phyloP scores from a whole-genome alignment of 1,284 basidiomycete species.

The Ceratobasidium papillatum region DNA sequence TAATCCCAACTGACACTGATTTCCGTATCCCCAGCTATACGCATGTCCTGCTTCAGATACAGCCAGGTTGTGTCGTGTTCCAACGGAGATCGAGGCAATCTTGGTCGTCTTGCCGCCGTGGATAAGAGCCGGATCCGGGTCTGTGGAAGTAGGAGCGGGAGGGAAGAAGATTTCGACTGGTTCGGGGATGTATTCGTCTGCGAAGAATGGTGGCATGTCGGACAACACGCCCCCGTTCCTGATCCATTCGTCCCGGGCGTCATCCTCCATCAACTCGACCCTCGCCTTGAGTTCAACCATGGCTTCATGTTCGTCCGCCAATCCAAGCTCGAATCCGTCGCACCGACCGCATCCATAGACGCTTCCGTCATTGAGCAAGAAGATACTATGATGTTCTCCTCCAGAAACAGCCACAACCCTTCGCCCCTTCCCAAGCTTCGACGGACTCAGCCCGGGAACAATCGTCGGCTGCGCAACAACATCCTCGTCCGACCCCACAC shows the following conservation, averaged over 20 bases:
- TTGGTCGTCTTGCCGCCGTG: conserved; percentile 51
- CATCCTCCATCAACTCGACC: conserved; percentile 52
- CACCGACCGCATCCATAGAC: conserved; percentile 85
- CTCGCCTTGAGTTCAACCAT: conserved; percentile 35
- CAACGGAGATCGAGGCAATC: conserved; percentile 59
- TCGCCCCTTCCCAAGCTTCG: conserved; percentile 68
- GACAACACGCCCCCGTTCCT: conserved; percentile 21
- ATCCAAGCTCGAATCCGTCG: conserved; percentile 80
- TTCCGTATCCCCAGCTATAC: conserved; percentile 64
- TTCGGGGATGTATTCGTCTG: conserved; percentile 51
- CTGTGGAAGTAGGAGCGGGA: conserved; percentile 52
- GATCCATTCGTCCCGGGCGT: conserved; percentile 49
- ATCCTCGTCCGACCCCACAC: conserved; percentile 64
- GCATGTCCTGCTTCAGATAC: conserved; percentile 59
- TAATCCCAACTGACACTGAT: conserved; percentile 56
- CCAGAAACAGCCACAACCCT: conserved; percentile 75
- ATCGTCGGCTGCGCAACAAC: conserved; percentile 75
- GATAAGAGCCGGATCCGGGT: conserved; percentile 52
- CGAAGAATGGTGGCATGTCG: conserved; percentile 25
- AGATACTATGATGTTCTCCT: conserved; percentile 88
- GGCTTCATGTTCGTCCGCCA: conserved; percentile 64
- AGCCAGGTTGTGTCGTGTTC: conserved; percentile 62
- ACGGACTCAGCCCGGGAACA: conserved; percentile 72
- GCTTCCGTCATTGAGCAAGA: conserved; percentile 82
- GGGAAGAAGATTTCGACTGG: conserved; percentile 58